Evolutionary conservation across 495 filamentous ascomycete species (phyloP), one percentile per base, ranked within the genome.

Genomic region (Aspergillus leporis): DNA sequence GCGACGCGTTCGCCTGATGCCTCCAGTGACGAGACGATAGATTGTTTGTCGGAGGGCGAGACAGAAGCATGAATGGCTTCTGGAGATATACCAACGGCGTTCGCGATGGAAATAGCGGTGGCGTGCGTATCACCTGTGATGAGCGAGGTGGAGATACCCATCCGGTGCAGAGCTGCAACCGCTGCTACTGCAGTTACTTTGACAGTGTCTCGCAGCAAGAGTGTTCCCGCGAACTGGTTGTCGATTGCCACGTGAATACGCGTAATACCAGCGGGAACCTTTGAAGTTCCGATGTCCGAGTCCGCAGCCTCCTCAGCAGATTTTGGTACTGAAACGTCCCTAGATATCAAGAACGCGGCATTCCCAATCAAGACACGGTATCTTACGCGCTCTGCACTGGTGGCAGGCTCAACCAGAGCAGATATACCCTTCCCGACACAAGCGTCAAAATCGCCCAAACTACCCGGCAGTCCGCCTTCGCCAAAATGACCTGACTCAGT

Each of bases 231-330:
- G 68, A 93, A 97, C 45, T 74, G 75, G 53, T 81, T 83, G 62
- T 95, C 88, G 66, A 99, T 92, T 50, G 92, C 91, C 48, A 93
- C 84, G 70, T 96, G 93, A 63, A 98, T 95, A 60, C 87, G 90
- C 8, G 94, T 97, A 12, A 88, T 90, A 53, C 92, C 93, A 59
- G 78, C 72, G 64, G 73, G 63, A 31, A 65, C 59, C 19, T 75
- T 74, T 10, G 71, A 62, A 13, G 71, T 69, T 18, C 61, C 45
- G 16, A 63, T 38, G 5, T 69, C 68, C 2, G 67, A 59, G 36
- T 66, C 63, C 22, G 65, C 64, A 18, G 68, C 58, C 23, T 64
- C 28, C 6, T 85, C 89, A 2, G 85, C 84, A 1, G 79, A 77
- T 53, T 80, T 74, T 3, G 92, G 89, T 5, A 98, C 78, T 5